Base-by-base conservation (phyloP, 805 yeast genomes). In the Cyberlindnera subsufficiens region DNA sequence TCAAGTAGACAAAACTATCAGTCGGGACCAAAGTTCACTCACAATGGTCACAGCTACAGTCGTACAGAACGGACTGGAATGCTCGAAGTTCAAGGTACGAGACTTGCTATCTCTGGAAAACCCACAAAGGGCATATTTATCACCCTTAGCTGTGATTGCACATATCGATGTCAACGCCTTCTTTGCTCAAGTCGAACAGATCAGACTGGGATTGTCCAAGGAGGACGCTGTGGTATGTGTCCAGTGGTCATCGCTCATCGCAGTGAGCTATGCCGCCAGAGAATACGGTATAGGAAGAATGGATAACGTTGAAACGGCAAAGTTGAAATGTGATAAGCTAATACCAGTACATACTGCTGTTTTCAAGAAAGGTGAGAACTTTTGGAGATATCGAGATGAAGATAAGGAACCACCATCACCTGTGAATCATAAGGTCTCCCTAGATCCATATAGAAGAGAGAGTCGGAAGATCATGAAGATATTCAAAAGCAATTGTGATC, bases 101-200 rank as follows among this genome's bases (percentile, higher is more conserved):
- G 74, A 84, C 48, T 58, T 85, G 3, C 45, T 63, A 9, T 74
- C 69, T 35, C 61, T 86, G 14, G 67, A 70, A 38, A 69, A 75
- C 38, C 65, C 67, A 1, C 50, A 55, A 2, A 67, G 62, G 11
- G 67, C 93, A 3, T 80, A 75, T 58, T 53, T 56, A 6, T 80
- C 89, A 46, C 87, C 91, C 2, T 66, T 91, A 10, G 71, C 96
- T 0, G 84, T 85, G 19, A 75, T 93, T 32, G 89, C 84, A 7
- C 95, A 89, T 54, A 74, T 93, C 19, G 99, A 93, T 64, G 75
- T 88, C 54, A 95, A 93, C 65, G 97, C 98, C 11, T 93, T 90
- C 61, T 93, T 86, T 63, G 96, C 99, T 0, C 99, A 93, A 58
- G 93, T 83, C 27, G 97, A 93, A 55, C 91, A 84, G 51, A 67